These are phyloP conservation scores for Trichosporon sp. DNA, from an alignment of 1,284 basidiomycete species.

Conservation along the genomic window DNA sequence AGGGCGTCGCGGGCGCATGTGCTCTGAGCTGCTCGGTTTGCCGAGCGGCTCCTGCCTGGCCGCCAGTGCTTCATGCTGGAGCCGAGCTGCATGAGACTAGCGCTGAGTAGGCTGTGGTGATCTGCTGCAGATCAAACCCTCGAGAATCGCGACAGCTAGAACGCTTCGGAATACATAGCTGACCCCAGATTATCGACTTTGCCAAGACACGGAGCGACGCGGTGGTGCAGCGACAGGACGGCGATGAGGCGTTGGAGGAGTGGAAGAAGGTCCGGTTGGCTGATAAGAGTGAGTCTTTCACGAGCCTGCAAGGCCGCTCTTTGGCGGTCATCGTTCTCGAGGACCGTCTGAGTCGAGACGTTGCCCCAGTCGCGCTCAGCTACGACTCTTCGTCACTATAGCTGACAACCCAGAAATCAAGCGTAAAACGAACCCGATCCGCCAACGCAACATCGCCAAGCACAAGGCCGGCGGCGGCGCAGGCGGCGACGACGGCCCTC, in stretches of 20 bases:
- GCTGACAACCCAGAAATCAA: conserved; percentile 57
- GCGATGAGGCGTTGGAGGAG: conserved; percentile 58
- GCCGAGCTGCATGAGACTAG: no score
- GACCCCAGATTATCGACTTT: conserved; percentile 63
- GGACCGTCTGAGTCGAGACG: no score
- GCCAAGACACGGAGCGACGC: conserved; percentile 83
- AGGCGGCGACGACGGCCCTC: conserved; percentile 4
- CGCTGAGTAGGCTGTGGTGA: background rate
- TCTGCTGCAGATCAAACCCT: background rate
- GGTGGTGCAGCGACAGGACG: conserved; percentile 69
- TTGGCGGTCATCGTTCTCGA: no score
- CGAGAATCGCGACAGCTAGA: no score
- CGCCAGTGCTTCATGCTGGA: no score
- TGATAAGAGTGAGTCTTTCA: conserved; percentile 66
- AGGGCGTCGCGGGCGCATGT: background rate
- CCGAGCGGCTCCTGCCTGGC: no score
- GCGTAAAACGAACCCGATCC: conserved; percentile 77
- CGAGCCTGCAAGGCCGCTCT: no score
- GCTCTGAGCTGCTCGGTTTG: no score
- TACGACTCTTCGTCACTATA: background rate
- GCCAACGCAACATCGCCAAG: conserved; percentile 74
- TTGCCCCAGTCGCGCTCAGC: background rate
- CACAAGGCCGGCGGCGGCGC: conserved; percentile 55
- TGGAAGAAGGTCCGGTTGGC: conserved; percentile 70
- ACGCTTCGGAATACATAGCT: background rate